Evolutionary conservation across 192 early-diverging fungal genomes (phyloP), one percentile per base, ranked within the genome.

Genomic region (Linnemannia schmuckeri): DNA sequence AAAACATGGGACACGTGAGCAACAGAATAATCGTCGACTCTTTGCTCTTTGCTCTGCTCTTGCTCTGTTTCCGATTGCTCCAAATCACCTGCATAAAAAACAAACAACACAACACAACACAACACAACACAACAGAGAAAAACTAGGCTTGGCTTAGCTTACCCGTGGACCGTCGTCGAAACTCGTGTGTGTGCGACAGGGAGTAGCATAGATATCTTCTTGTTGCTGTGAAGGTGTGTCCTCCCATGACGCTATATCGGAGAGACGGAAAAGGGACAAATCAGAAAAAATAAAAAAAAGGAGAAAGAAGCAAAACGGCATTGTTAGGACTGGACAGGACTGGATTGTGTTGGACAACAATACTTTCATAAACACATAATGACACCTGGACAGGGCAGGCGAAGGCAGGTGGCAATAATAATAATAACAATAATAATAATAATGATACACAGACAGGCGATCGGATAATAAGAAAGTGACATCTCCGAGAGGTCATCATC

Each of bases 131-230:
- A 37, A 37, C 37, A 42, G 41, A 61, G n/a, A 8, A 13, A 8
- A 63, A 30, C 61, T 41, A 71, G 70, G 38, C 40, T 71, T 41
- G 37, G 61, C 27, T 52, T 77, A 30, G 55, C 80, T 81, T 81
- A 87, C 85, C 76, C 71, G 63, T 47, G 85, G 57, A 24, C 75
- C 72, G 12, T 87, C 85, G 33, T 87, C 85, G 35, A 81, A 87
- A 66, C 85, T 87, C 4, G 79, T 75, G 80, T 87, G 80, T 40
- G 85, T 81, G 68, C 73, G 85, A 5, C 79, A 79, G 30, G 85
- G 85, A 0, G 85, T 87, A 5, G 79, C 84, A 75, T 81, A 85
- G 18, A 75, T 37, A 41, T 85, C 78, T 4, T 85, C 83, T 6
- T 79, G 47, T 15, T 83, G 68, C 2, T 35, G 78, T 27, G 79